Percentiles rank a stretch among this genome's conserved stretches.
Evolutionary conservation across 176 grass and related monocot species (phyloP).

Genomic region (Zoysia pacifica): DNA sequence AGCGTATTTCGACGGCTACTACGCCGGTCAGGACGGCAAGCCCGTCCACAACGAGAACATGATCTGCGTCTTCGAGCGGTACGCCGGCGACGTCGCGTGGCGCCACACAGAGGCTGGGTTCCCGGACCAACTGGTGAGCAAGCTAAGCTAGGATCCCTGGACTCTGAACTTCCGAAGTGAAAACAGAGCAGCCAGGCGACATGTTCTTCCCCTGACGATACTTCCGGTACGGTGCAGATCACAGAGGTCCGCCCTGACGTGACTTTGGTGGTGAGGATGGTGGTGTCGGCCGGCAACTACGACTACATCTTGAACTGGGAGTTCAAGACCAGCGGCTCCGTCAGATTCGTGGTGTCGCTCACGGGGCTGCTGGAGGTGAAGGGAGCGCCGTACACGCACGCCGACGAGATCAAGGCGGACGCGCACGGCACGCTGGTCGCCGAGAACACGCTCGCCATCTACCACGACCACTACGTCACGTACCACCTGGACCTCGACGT

Average conservation of each 20-base stretch:
- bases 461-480: constrained; percentile 89
- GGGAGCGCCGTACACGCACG: constrained; percentile 52
- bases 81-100: constrained; percentile 70
- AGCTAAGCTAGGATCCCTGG: too few species aligned
- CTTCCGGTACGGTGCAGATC: constrained; percentile 40
- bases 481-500: constrained; percentile 80
- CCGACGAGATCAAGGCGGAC: constrained; percentile 48
- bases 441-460: constrained; percentile 71
- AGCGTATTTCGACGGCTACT: constrained; percentile 58
- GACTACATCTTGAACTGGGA: constrained; percentile 92
- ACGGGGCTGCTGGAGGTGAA: constrained; percentile 71
- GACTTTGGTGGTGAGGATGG: constrained; percentile 82
- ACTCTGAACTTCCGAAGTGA: neutral
- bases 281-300: constrained; percentile 68
- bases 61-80: constrained; percentile 80
- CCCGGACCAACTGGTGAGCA: constrained; percentile 50
- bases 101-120: constrained; percentile 74
- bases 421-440: constrained; percentile 59
- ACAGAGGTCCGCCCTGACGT: constrained; percentile 77
- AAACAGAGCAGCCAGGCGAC: neutral
- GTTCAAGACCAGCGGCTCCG: constrained; percentile 75
- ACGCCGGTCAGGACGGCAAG: constrained; percentile 53
- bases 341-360: constrained; percentile 63
- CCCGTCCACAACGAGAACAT: constrained; percentile 47
- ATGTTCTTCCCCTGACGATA: neutral